Conservation (phyloP, 2,329 filamentous ascomycete species). For the Fusarium dimerum region DNA sequence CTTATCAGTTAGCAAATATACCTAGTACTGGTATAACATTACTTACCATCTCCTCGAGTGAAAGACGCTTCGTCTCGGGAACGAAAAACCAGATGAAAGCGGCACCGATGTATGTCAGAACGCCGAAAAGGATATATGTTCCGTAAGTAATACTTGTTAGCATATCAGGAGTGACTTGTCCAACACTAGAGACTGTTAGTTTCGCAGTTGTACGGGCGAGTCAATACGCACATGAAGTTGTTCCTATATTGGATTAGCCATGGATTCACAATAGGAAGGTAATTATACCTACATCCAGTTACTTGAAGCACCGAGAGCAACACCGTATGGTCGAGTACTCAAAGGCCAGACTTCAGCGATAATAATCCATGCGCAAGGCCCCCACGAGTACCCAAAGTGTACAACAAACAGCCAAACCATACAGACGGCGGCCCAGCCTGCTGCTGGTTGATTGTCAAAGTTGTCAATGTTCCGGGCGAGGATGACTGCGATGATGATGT, state of each 20-base stretch:
- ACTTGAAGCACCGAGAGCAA: constrained; percentile 65
- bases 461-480: constrained; percentile 62
- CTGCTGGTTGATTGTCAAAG: constrained; percentile 58
- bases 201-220: accelerated
- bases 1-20: constrained; percentile 29
- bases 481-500: constrained; percentile 72
- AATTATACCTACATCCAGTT: constrained; percentile 53
- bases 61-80: constrained; percentile 64
- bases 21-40: accelerated
- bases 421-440: constrained; percentile 67
- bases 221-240: constrained; percentile 49
- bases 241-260: constrained; percentile 35
- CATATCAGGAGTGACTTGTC: constrained; percentile 71
- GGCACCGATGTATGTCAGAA: constrained; percentile 63
- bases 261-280: accelerated
- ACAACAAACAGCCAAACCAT: constrained; percentile 77
- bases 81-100: constrained; percentile 64
- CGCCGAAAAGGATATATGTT: constrained; percentile 71
- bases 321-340: constrained; percentile 69
- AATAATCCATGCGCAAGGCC: constrained; percentile 73
- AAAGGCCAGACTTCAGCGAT: constrained; percentile 75
- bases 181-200: constrained; percentile 43
- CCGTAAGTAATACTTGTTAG: constrained; percentile 65
- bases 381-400: constrained; percentile 76
- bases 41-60: constrained; percentile 63